Base-by-base conservation (phyloP, 2,329 filamentous ascomycete species). In the Phialophora macrospora region DNA sequence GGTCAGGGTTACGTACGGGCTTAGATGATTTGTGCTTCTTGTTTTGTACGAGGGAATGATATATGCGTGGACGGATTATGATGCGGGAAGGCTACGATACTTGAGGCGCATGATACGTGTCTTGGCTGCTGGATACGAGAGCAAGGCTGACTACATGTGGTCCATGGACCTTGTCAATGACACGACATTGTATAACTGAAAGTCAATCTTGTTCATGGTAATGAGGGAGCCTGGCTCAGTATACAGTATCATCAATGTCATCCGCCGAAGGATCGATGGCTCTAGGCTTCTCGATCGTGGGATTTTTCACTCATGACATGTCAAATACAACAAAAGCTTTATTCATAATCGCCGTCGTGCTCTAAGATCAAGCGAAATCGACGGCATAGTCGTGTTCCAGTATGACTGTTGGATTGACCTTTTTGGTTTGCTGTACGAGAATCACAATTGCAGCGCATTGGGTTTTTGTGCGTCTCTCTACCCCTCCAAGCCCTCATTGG, bases 21-120 rank as follows among this genome's bases (percentile, higher is more conserved):
- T 63, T 69, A 67, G 67, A 69, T 62, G 65, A 49, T 65, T 41
- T 57, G 65, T 38, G 22, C 59, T 55, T 51, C 28, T 67, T 64
- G 64, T 55, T 68, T 61, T 68, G 66, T 67, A 70, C 65, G 68
- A 68, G 64, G 61, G 66, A 52, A 68, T 57, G 68, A 70, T 70
- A 68, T 66, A 70, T 54, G 67, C 63, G 64, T 61, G 64, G 68
- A 70, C 65, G 68, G 66, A 68, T 65, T 60, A 69, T 64, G 68
- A 70, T 69, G 60, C 55, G 63, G 65, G 62, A 69, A 30, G 55
- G 60, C 62, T 67, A 64, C 54, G 60, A 65, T 60, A 55, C 60
- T 59, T 48, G 59, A 62, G 57, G 28, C 59, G 62, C 60, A 55
- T 55, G 55, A 48, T 30, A 67, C 28, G 48, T 62, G 59, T 49